Evolutionary conservation across 805 yeast species (phyloP), one percentile per base, ranked within the genome.

Genomic region (Debaryomyces maramus): DNA sequence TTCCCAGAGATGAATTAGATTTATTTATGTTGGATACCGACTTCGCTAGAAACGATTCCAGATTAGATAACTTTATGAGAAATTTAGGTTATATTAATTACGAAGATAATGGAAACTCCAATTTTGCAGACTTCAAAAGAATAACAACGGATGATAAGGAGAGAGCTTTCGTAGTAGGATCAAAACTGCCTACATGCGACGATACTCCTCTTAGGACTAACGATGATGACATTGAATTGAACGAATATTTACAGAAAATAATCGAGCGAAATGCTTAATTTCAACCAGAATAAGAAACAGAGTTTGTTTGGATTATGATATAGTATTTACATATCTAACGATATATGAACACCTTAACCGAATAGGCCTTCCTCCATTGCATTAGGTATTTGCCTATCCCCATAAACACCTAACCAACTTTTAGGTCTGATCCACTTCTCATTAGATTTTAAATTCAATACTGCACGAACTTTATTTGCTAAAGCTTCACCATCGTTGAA

Each of bases 361-460:
- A 75, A 90, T 22, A 90, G 61, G 2, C 97, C 96, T 32, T 81
- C 82, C 53, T 88, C 95, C 47, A 84, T 58, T 0, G 93, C 83
- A 19, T 68, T 46, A 0, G 91, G 88, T 3, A 80, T 63, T 3
- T 81, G 80, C 49, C 73, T 78, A 43, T 73, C 78, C 1, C 98
- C 98, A 53, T 90, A 90, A 0, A 85, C 84, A 2, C 95, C 88
- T 6, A 60, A 57, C 98, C 98, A 90, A 26, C 96, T 85, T 11
- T 72, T 65, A 0, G 98, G 97, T 6, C 67, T 67, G 7, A 57
- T 47, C 75, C 81, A 77, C 5, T 44, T 23, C 7, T 33, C 26
- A 13, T 50, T 46, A 31, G 34, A n/a, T 8, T 49, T 36, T 5
- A 57, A 20, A 2, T 41, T 37, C 17, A 59, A 37, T 14, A 65